Evolutionary conservation across 2,329 filamentous ascomycete species (phyloP).

Genomic region (Monosporascus sp.): DNA sequence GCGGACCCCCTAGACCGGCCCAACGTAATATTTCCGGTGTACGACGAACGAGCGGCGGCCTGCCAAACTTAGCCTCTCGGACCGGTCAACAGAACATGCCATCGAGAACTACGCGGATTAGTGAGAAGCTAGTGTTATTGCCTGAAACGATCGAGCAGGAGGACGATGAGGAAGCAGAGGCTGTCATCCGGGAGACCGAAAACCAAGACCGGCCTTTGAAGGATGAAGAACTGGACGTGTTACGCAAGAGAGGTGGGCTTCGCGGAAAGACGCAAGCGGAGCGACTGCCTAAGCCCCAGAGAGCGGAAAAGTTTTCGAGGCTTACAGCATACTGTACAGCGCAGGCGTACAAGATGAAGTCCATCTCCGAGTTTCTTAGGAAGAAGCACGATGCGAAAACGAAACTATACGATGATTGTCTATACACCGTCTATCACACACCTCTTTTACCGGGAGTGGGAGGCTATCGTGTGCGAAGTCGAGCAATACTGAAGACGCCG

Average conservation of each 20-base stretch:
- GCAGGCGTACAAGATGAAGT: slow-evolving; percentile 83
- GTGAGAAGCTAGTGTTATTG: slow-evolving; percentile 91
- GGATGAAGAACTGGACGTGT: slow-evolving; percentile 62
- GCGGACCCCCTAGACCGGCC: slow-evolving; percentile 56
- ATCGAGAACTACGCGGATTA: slow-evolving; percentile 85
- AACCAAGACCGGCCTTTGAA: slow-evolving; percentile 58
- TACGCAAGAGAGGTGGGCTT: slow-evolving; percentile 56
- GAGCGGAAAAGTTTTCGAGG: slow-evolving; percentile 80
- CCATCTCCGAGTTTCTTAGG: slow-evolving; percentile 82
- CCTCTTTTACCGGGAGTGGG: slow-evolving; percentile 80
- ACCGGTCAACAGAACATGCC: slow-evolving; percentile 60
- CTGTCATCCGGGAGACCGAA: slow-evolving; percentile 39
- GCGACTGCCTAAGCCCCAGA: slow-evolving; percentile 78
- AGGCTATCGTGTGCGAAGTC: slow-evolving; percentile 82
- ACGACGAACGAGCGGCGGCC: slow-evolving; percentile 38
- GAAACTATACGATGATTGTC: slow-evolving; percentile 95
- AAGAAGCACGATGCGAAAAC: slow-evolving; percentile 85
- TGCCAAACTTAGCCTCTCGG: slow-evolving; percentile 37
- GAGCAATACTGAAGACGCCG: slow-evolving; percentile 85
- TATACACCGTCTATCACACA: slow-evolving; percentile 92
- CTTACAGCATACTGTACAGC: slow-evolving; percentile 96
- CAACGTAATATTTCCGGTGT: slow-evolving; percentile 40
- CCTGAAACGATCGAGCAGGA: slow-evolving; percentile 71
- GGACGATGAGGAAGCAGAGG: slow-evolving; percentile 45
- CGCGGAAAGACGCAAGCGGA: slow-evolving; percentile 89